Conservation (phyloP, 164 flowering plant genomes). For the Annona cherimola region DNA sequence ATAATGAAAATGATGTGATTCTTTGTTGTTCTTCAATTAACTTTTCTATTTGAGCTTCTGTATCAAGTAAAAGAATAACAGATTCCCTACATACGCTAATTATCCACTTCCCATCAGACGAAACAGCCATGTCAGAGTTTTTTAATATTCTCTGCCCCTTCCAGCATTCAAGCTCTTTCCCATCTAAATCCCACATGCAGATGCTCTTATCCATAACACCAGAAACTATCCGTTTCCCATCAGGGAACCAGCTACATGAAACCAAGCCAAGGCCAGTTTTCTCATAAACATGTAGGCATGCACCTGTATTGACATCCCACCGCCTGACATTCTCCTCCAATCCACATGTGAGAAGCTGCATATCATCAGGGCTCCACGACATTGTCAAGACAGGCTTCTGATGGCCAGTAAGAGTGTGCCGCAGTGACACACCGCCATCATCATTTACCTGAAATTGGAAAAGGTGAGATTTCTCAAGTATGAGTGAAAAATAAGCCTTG, state of each 20-base stretch:
- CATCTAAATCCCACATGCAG: conserved; percentile 81
- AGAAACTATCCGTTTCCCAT: conserved; percentile 48
- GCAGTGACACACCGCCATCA: conserved; percentile 31
- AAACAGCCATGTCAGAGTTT: conserved; percentile 70
- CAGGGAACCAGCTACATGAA: conserved; percentile 85
- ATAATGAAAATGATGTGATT: conserved; percentile 67
- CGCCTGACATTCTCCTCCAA: conserved; percentile 61
- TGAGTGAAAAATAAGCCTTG: too few relatives aligned
- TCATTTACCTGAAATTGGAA: conserved; percentile 28
- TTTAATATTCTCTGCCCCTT: conserved; percentile 56
- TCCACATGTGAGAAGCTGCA: conserved; percentile 78
- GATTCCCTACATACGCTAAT: conserved; percentile 57
- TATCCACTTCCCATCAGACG: conserved; percentile 59
- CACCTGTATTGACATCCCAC: conserved; percentile 74
- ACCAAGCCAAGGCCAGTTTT: conserved; percentile 50
- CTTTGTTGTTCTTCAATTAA: conserved; percentile 50
- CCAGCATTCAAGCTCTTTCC: conserved; percentile 72
- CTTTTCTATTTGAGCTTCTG: conserved; percentile 48
- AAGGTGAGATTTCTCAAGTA: background rate
- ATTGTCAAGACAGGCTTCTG: conserved; percentile 52
- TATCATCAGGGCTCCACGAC: conserved; percentile 78
- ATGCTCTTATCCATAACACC: conserved; percentile 79
- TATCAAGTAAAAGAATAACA: conserved; percentile 41
- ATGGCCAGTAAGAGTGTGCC: conserved; percentile 52
- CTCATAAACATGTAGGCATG: conserved; percentile 64